Percentiles rank a stretch among this genome's conserved stretches.
These are phyloP conservation scores for Hanseniaspora uvarum DNA, from an alignment of 1,139 yeast species.

Conservation along the genomic window DNA sequence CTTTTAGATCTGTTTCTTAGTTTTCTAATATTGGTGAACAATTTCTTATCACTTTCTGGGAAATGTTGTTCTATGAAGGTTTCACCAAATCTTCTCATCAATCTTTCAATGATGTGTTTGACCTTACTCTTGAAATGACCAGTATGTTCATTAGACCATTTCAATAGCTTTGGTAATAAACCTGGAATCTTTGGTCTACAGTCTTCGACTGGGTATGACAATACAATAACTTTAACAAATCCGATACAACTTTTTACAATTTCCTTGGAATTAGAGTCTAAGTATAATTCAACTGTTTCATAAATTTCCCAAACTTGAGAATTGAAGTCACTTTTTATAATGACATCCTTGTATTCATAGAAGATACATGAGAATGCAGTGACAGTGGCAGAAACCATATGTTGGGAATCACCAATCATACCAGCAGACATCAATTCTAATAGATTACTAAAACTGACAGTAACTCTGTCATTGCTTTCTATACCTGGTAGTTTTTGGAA, in stretches of 20 bases:
- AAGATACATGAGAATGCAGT: constrained; percentile 81
- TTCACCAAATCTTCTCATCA: constrained; percentile 79
- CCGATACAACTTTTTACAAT: constrained; percentile 92
- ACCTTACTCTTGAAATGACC: constrained; percentile 89
- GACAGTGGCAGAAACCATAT: constrained; percentile 91
- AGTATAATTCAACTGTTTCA: constrained; percentile 79
- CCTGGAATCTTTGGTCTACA: constrained; percentile 58
- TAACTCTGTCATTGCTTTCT: constrained; percentile 37
- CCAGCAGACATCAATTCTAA: constrained; percentile 94
- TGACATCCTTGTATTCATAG: constrained; percentile 66
- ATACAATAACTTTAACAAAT: constrained; percentile 80
- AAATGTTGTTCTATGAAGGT: constrained; percentile 68
- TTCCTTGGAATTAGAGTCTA: constrained; percentile 84
- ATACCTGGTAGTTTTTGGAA: constrained; percentile 51
- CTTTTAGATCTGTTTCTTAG: constrained; percentile 74
- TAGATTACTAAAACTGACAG: constrained; percentile 42
- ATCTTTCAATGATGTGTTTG: constrained; percentile 82
- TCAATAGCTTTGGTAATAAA: constrained; percentile 61
- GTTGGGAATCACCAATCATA: constrained; percentile 83
- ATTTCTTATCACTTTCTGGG: constrained; percentile 80
- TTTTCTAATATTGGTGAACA: constrained; percentile 77
- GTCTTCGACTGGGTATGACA: constrained; percentile 71
- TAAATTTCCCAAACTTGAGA: constrained; percentile 61
- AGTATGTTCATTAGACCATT: constrained; percentile 93
- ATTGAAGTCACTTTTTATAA: constrained; percentile 33